Base-by-base conservation (phyloP, 805 yeast genomes). In the Ogataea neopini region DNA sequence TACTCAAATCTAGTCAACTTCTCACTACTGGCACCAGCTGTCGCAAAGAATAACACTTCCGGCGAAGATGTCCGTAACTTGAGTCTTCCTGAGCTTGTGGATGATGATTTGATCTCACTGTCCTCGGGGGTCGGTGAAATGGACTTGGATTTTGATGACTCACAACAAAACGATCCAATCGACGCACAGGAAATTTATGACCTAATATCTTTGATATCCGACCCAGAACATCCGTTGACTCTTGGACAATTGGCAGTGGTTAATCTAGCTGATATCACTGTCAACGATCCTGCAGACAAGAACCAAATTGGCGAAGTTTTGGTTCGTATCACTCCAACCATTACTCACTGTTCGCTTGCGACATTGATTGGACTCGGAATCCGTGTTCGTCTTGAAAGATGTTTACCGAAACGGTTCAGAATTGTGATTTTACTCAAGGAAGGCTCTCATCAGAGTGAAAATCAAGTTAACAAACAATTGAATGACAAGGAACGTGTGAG, bases 401-500 rank as follows among this genome's bases (percentile, higher is more conserved):
- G 95, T 51, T 75, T 94, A 26, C 96, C 97, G 1, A 81, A 89
- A 3, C 72, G 96, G 47, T 91, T 79, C 71, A 75, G 98, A 54
- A 82, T 89, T 48, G 79, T 83, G 11, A 86, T 94, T 25, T 69
- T 86, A 33, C 78, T 94, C 42, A 90, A 91, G 61, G 88, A 88
- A 58, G 98, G 98, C 1, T 80, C 96, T 1, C 99, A 94, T 64
- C 97, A 94, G 66, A 87, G 96, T 62, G 99, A 94, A 64, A 80
- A 79, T 55, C 99, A 94, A 63, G 98, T 94, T 18, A 94, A 94
- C 68, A 92, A 92, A 63, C 99, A 94, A 69, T 76, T 94, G 50
- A 94, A 94, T 62, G 99, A 94, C 64, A 94, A 94, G 69, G 99
- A 94, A 68, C 74, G 99, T 52, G 97, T 94, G 0, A 95, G 96